A percentile compares a stretch with the other conserved stretches of the same genome.
Evolutionary conservation across 306 rosid species (phyloP).

Genomic region (Vigna mungo): DNA sequence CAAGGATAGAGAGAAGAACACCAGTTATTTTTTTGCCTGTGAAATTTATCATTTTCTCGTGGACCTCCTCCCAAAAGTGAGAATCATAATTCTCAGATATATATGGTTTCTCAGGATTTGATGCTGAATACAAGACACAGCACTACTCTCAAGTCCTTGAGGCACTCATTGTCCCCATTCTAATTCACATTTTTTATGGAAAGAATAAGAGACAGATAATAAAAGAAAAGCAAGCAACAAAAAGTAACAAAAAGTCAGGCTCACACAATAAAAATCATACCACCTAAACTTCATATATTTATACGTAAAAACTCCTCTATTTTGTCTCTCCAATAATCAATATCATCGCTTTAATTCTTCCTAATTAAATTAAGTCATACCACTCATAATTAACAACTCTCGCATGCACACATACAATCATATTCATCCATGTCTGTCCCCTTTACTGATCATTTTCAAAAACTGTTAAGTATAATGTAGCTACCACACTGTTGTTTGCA

Average conservation of each 20-base stretch:
- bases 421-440: not conserved
- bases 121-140: constrained; percentile 81
- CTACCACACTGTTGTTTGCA: not conserved
- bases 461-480: constrained; percentile 31
- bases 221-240: constrained; percentile 44
- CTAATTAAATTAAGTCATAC: constrained; percentile 32
- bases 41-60: constrained; percentile 50
- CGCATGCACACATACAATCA: constrained; percentile 39
- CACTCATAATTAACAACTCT: constrained; percentile 37
- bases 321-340: constrained; percentile 40
- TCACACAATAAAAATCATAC: constrained; percentile 34
- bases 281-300: constrained; percentile 33
- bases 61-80: constrained; percentile 69
- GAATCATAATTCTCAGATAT: constrained; percentile 65
- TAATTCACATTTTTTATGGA: constrained; percentile 25
- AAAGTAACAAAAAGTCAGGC: constrained; percentile 36
- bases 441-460: constrained; percentile 29
- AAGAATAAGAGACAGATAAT: constrained; percentile 40
- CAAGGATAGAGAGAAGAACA: constrained; percentile 52
- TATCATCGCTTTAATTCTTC: constrained; percentile 38
- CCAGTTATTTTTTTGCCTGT: constrained; percentile 44
- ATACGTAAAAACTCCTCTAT: constrained; percentile 27
- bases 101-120: constrained; percentile 59
- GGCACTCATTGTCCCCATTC: constrained; percentile 62
- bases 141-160: constrained; percentile 59